phyloP scores from a whole-genome alignment of 2,329 filamentous ascomycete species.

The Paecilomyces dactylethromorphus region DNA sequence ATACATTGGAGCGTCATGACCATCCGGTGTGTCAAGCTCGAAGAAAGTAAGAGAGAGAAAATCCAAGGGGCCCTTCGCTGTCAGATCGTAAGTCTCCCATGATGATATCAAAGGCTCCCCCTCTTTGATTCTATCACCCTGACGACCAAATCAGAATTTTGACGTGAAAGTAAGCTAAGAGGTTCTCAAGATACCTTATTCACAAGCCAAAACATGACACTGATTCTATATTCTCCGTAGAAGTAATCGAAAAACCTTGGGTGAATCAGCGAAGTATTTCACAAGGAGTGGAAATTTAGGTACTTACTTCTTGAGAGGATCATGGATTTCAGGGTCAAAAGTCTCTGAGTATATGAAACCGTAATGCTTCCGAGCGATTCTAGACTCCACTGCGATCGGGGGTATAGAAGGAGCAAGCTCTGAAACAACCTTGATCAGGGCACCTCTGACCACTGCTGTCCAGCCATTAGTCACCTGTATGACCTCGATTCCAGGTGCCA shows the following conservation, averaged over 20 bases:
- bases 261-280: neutral
- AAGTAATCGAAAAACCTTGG: slow-evolving; percentile 9
- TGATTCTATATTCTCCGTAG: slow-evolving; percentile 5
- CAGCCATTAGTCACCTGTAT: slow-evolving; percentile 17
- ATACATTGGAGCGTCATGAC: slow-evolving; percentile 2
- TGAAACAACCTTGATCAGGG: slow-evolving; percentile 11
- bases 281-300: neutral
- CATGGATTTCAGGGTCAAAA: slow-evolving; percentile 8
- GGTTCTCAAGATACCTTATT: slow-evolving; percentile 7
- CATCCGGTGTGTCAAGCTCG: slow-evolving; percentile 6
- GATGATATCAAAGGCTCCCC: slow-evolving; percentile 2
- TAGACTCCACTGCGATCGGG: slow-evolving; percentile 10
- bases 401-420: slow-evolving; percentile 2
- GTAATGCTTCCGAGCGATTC: slow-evolving; percentile 17
- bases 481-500: slow-evolving; percentile 11
- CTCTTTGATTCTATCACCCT: slow-evolving; percentile 15
- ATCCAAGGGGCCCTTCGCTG: neutral
- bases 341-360: slow-evolving; percentile 4
- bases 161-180: too few relatives aligned
- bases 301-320: slow-evolving; percentile 9
- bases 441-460: slow-evolving; percentile 20
- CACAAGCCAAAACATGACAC: slow-evolving; percentile 15
- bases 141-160: neutral
- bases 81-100: neutral
- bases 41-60: slow-evolving; percentile 1